Evolutionary conservation across 805 yeast species (phyloP), one percentile per base, ranked within the genome.

Genomic region (Nakazawaea ishiwadae): DNA sequence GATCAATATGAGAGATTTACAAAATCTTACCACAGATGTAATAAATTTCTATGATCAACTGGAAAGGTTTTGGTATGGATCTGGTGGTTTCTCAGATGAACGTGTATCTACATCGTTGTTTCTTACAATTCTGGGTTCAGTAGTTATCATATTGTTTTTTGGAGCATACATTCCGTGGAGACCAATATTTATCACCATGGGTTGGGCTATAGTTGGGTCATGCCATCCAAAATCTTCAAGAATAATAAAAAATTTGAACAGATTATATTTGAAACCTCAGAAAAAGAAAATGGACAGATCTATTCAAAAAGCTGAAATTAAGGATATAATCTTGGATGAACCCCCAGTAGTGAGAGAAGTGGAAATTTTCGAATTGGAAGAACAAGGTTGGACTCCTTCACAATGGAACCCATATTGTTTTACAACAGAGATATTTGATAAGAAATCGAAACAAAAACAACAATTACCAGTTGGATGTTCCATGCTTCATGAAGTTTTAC

Each of bases 321-420:
- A 63, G 17, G 77, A 77, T 46, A 75, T 89, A 7, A 65, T 85
- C n/a, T 71, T 81, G 18, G 95, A 86, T 54, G 88, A 81, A 44
- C 63, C 73, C 0, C 82, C 88, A 0, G 80, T 79, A 36, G 57
- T 63, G 0, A 65, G 77, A 33, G 57, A 63, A n/a, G 89, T 86
- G 6, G 95, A 89, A 53, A 66, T 90, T 1, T 90, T 71, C 56
- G 96, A 89, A 58, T 68, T 89, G 18, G 84, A 84, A 55, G 68
- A 72, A 33, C 82, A 73, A 49, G 84, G 84, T 29, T 59, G 77
- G 19, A 71, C 83, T 2, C 74, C 79, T 0, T 64, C 70, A 5
- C 69, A 69, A 21, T 89, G 91, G 85, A 68, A 72, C 29, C 74
- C 79, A 21, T 75, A 75, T 54, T 56, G 73, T 17, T 85, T 70